phyloP scores from a whole-genome alignment of 495 filamentous ascomycete genomes.

The Pseudevernia furfuracea region DNA sequence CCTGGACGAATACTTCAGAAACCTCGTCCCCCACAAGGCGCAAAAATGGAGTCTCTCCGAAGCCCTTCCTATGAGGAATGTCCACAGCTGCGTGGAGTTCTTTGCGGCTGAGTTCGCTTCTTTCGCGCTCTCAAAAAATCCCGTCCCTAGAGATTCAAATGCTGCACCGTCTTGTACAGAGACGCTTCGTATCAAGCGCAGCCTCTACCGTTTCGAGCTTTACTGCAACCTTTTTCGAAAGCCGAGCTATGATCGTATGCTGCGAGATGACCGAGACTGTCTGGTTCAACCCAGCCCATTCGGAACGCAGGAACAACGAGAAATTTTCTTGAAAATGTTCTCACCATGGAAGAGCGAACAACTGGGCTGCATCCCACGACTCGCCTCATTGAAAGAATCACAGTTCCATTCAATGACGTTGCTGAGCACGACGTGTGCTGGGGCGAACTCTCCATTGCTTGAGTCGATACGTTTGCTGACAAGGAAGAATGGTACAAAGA shows the following conservation, averaged over 20 bases:
- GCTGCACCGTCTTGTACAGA: not conserved
- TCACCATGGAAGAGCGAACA: not conserved
- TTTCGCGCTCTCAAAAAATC: not conserved
- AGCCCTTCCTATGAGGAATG: not conserved
- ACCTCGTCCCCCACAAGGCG: not conserved
- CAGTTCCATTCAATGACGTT: not conserved
- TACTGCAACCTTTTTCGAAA: not conserved
- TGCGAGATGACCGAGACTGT: not conserved
- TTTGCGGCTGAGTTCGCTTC: not conserved
- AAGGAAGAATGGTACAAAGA: not conserved
- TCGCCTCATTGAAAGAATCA: not conserved
- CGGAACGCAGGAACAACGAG: not conserved
- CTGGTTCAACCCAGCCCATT: not conserved
- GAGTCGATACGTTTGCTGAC: not conserved
- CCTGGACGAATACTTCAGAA: not conserved
- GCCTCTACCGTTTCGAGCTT: not conserved
- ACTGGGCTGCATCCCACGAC: not conserved
- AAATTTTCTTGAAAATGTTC: not conserved
- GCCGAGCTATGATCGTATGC: not conserved
- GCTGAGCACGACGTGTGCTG: not conserved
- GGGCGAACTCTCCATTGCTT: not conserved
- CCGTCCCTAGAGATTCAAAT: not conserved
- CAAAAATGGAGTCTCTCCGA: not conserved
- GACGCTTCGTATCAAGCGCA: not conserved
- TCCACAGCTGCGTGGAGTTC: not conserved